Percentiles rank a stretch among this genome's conserved stretches.
These are phyloP conservation scores for Ophiognomonia clavigignenti-juglandacearum DNA, from an alignment of 2,329 filamentous ascomycete genomes.

Conservation along the genomic window DNA sequence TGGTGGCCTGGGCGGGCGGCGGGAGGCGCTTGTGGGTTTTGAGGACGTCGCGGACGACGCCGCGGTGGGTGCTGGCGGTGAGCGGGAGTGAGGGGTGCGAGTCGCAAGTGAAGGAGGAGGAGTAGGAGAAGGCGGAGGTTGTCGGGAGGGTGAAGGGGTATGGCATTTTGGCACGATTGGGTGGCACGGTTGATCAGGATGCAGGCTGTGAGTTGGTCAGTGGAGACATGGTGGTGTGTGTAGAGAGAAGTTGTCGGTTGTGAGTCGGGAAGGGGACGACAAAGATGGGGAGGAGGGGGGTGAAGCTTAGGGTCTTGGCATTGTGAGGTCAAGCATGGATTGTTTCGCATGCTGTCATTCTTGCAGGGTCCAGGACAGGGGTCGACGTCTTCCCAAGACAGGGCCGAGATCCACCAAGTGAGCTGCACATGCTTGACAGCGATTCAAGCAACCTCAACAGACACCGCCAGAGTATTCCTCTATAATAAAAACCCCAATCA, in stretches of 20 bases:
- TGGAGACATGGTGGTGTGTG: background rate
- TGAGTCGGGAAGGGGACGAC: too few relatives aligned
- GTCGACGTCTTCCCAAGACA: too few relatives aligned
- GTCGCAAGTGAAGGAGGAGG: conserved; percentile 68
- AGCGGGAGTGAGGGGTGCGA: conserved; percentile 88
- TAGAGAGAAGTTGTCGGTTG: background rate
- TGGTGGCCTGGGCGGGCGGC: conserved; percentile 61
- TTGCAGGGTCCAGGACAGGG: conserved; percentile 2
- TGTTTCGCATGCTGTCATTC: conserved; percentile 7
- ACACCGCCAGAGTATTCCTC: too few relatives aligned
- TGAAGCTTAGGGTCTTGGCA: conserved; percentile 2
- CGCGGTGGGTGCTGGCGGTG: conserved; percentile 75
- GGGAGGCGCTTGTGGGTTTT: conserved; percentile 89
- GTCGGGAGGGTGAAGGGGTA: conserved; percentile 86
- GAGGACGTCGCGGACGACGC: conserved; percentile 74
- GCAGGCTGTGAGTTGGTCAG: background rate
- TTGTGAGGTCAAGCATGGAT: background rate
- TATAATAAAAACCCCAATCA: too few relatives aligned
- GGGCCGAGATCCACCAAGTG: too few relatives aligned
- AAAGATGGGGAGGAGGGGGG: too few relatives aligned
- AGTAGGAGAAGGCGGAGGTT: conserved; percentile 81
- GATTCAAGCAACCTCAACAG: too few relatives aligned
- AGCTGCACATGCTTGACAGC: too few relatives aligned
- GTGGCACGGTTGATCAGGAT: background rate
- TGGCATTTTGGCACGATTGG: conserved; percentile 59